Conservation (phyloP, 768 basidiomycete genomes). For the Mycena olivaceomarginata region DNA sequence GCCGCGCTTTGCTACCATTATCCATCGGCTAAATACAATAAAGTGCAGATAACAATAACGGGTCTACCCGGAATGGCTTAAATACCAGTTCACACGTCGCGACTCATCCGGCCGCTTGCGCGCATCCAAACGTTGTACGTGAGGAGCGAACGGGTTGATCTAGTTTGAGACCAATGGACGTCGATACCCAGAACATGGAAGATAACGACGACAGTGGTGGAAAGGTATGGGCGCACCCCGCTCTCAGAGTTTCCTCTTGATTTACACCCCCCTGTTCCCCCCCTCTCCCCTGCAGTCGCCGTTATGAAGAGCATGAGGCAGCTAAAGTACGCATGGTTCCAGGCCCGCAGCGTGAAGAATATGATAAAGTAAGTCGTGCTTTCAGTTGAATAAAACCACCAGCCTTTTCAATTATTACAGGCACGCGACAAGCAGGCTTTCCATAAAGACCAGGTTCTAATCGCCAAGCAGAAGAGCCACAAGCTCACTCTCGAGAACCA, state of each 20-base stretch:
- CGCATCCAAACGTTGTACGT: constrained; percentile 38
- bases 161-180: constrained; percentile 24
- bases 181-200: constrained; percentile 14
- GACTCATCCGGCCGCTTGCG: constrained; percentile 17
- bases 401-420: constrained; percentile 20
- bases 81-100: constrained; percentile 15
- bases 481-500: constrained; percentile 21
- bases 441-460: constrained; percentile 17
- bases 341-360: constrained; percentile 19
- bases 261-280: neutral
- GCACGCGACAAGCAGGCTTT: constrained; percentile 12
- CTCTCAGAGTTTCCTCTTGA: constrained; percentile 27
- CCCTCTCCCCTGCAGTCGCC: constrained; percentile 17
- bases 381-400: constrained; percentile 13
- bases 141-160: constrained; percentile 34
- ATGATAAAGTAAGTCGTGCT: constrained; percentile 18
- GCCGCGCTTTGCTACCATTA: neutral
- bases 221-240: constrained; percentile 24
- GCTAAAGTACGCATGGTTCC: constrained; percentile 29
- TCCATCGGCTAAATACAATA: constrained; percentile 35
- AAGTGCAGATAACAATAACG: constrained; percentile 20
- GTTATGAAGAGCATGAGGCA: neutral
- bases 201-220: neutral
- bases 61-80: constrained; percentile 17
- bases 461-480: constrained; percentile 20